Evolutionary conservation across 1,284 basidiomycete genomes (phyloP).

Genomic region (Neotropicomus parvogracilis): DNA sequence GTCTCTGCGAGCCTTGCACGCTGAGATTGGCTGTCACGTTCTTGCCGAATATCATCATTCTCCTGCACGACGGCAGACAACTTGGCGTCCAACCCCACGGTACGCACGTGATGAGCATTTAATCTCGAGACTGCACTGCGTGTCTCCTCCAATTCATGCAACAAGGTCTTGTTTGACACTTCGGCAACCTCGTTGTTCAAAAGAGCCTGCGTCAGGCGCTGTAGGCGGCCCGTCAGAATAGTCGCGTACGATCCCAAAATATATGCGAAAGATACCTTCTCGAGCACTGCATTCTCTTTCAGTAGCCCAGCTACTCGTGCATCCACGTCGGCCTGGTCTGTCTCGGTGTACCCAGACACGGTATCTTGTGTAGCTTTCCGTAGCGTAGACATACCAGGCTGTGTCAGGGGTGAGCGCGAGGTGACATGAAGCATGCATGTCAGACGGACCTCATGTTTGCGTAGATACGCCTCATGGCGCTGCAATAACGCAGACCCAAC

Average conservation of each 20-base stretch:
- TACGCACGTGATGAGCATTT: slow-evolving; percentile 64
- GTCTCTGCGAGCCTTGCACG: slow-evolving; percentile 69
- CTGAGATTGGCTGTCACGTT: slow-evolving; percentile 71
- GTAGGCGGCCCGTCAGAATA: slow-evolving; percentile 12
- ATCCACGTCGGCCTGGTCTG: slow-evolving; percentile 26
- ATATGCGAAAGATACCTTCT: slow-evolving; percentile 51
- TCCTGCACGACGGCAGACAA: slow-evolving; percentile 63
- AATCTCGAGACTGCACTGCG: slow-evolving; percentile 66
- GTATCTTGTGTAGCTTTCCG: slow-evolving; percentile 17
- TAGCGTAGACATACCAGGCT: slow-evolving; percentile 18
- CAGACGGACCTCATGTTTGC: slow-evolving; percentile 58
- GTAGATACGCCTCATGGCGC: slow-evolving; percentile 82
- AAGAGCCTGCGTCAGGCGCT: slow-evolving; percentile 79
- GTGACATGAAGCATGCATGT: slow-evolving; percentile 13
- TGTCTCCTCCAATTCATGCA: slow-evolving; percentile 78
- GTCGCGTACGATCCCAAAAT: neutral
- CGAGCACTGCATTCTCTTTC: slow-evolving; percentile 59
- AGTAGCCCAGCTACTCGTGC: slow-evolving; percentile 43
- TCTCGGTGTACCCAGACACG: slow-evolving; percentile 11
- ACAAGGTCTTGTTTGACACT: slow-evolving; percentile 68
- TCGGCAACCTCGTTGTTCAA: slow-evolving; percentile 83
- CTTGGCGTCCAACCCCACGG: slow-evolving; percentile 66
- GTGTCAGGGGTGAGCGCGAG: slow-evolving; percentile 12
- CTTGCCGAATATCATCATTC: slow-evolving; percentile 83
- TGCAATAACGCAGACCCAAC: slow-evolving; percentile 88